phyloP scores from a whole-genome alignment of 1,284 basidiomycete genomes.

The Paramarasmius palmivorus region DNA sequence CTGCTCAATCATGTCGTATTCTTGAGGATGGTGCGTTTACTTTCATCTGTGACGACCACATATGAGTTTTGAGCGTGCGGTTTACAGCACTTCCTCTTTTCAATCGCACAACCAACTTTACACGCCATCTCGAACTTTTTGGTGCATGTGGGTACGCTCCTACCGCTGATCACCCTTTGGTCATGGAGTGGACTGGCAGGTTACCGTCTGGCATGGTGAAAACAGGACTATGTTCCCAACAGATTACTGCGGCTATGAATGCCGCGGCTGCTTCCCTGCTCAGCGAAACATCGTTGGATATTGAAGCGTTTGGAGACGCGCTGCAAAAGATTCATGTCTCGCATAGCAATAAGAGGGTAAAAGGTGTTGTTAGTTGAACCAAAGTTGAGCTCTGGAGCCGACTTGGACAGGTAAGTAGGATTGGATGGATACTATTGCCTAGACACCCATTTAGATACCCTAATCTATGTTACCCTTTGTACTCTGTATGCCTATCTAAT shows the following conservation, averaged over 20 bases:
- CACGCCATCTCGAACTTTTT: constrained; percentile 47
- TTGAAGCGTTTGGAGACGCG: constrained; percentile 37
- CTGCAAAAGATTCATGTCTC: constrained; percentile 33
- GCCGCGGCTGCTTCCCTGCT: constrained; percentile 27
- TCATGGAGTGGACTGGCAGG: constrained; percentile 35
- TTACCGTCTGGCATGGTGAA: constrained; percentile 8
- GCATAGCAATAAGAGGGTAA: too few species aligned
- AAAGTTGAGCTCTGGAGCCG: too few species aligned
- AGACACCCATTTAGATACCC: too few species aligned
- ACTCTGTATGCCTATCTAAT: too few species aligned
- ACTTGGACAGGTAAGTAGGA: too few species aligned
- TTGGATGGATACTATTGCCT: too few species aligned
- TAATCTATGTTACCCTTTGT: too few species aligned
- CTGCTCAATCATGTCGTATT: constrained; percentile 17
- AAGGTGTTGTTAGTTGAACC: too few species aligned
- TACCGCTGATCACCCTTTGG: constrained; percentile 36
- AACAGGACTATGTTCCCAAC: constrained; percentile 1
- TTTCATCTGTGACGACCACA: not conserved
- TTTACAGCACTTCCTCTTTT: constrained; percentile 54
- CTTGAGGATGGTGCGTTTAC: constrained; percentile 43
- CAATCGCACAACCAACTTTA: constrained; percentile 49
- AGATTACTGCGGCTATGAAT: constrained; percentile 21
- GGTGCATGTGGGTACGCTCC: constrained; percentile 44
- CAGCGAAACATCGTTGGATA: constrained; percentile 37
- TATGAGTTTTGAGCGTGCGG: not conserved